Base-by-base conservation (phyloP, 768 basidiomycete genomes). In the Astraeus odoratus region DNA sequence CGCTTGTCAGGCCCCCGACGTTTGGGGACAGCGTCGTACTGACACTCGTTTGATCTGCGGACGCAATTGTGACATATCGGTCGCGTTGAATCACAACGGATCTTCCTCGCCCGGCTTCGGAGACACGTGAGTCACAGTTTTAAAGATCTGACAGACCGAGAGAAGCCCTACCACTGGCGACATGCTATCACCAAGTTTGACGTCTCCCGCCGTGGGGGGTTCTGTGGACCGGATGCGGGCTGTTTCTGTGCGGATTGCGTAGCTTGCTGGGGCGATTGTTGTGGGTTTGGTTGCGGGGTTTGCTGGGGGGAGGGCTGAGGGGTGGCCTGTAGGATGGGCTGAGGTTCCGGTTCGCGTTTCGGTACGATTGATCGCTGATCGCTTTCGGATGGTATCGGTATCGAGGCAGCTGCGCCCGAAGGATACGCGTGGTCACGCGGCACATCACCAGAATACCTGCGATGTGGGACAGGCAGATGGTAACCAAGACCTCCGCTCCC, bases 1-100 rank as follows among this genome's bases (percentile, higher is more conserved):
- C 78, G 78, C 68, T 87, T 89, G 74, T 90, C 87, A 51, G 87
- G 87, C 3, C 88, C 88, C 50, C 87, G 76, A 49, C 88, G 80
- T 66, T 85, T 87, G 55, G 86, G 86, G 44, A 76, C 82, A 23
- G 77, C 69, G 60, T 90, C 87, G 65, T 89, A 90, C 66, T 82
- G 74, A 65, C 87, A 90, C 44, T 74, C 72, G 64, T 86, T 86
- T 53, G 77, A 77, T 57, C 87, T 73, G 59, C 86, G 81, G 65
- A 76, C 71, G 64, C 87, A 89, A 67, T 90, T 90, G 70, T 81
- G 77, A 71, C 87, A 90, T 45, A 74, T 71, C 52, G 87, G 87
- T 59, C 86, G 73, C 26, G 79, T 83, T 46, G 86, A 89, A 64
- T 89, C 87, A 70, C 87, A 90, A 48, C 83, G 80, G 56, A 89